phyloP scores from a whole-genome alignment of 139 green algal genomes.

The Choricystis sp. region DNA sequence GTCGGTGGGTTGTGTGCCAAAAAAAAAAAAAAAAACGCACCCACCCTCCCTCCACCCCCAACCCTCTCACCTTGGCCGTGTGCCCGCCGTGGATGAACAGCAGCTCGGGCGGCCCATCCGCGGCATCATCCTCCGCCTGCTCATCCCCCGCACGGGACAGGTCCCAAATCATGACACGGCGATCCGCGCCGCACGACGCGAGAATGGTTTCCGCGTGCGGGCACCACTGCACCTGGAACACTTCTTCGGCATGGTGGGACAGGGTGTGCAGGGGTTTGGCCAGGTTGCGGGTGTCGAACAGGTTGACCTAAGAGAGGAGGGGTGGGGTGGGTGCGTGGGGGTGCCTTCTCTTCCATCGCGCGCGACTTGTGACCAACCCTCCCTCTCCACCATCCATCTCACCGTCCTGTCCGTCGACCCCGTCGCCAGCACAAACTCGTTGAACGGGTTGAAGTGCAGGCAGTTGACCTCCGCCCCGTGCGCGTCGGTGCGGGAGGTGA shows the following conservation, averaged over 20 bases:
- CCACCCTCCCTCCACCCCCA: no score
- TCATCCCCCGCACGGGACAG: constrained; percentile 87
- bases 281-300: constrained; percentile 90
- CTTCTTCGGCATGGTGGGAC: constrained; percentile 83
- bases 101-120: constrained; percentile 92
- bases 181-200: constrained; percentile 81
- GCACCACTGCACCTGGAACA: constrained; percentile 94
- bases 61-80: constrained; percentile 78
- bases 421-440: constrained; percentile 89
- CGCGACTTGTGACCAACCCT: neutral
- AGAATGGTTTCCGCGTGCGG: constrained; percentile 92
- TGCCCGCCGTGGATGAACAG: constrained; percentile 90
- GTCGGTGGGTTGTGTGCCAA: no score
- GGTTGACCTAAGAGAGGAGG: constrained; percentile 49
- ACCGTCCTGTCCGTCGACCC: constrained; percentile 89
- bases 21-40: no score
- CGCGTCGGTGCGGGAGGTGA: constrained; percentile 29
- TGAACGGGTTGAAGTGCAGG: constrained; percentile 95
- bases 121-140: constrained; percentile 79
- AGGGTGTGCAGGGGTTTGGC: constrained; percentile 79
- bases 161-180: constrained; percentile 96
- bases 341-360: neutral
- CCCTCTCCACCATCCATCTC: no score
- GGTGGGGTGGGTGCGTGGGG: constrained; percentile 1
- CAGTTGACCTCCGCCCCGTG: constrained; percentile 95